phyloP scores from a whole-genome alignment of 805 yeast genomes.

The Metschnikowia reukaufii region DNA sequence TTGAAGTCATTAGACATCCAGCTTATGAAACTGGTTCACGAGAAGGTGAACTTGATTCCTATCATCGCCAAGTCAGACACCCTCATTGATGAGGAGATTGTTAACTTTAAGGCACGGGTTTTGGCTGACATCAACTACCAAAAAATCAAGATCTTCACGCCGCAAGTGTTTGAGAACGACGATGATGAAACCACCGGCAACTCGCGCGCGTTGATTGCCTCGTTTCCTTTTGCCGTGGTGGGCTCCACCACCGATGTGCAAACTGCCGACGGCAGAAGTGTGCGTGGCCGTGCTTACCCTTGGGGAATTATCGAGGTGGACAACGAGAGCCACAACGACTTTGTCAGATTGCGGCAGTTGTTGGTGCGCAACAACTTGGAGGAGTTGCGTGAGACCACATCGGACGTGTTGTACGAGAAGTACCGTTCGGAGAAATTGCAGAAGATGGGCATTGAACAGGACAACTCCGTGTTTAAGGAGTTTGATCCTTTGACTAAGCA shows the following conservation, averaged over 20 bases:
- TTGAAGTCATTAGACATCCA: constrained; percentile 85
- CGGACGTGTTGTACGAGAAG: constrained; percentile 74
- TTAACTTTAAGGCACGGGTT: constrained; percentile 72
- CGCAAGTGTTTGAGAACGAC: constrained; percentile 74
- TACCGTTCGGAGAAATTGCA: constrained; percentile 83
- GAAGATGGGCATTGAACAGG: constrained; percentile 87
- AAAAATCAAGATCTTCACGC: constrained; percentile 70
- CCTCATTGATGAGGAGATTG: constrained; percentile 81
- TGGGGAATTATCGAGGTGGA: constrained; percentile 98
- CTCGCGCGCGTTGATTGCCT: constrained; percentile 63
- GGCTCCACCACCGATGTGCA: constrained; percentile 80
- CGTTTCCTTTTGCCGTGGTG: constrained; percentile 89
- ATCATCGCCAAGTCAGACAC: constrained; percentile 94
- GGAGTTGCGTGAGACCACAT: constrained; percentile 86
- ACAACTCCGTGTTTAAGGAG: constrained; percentile 87
- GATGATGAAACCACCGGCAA: constrained; percentile 78
- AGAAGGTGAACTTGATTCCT: constrained; percentile 91
- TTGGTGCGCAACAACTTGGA: constrained; percentile 88
- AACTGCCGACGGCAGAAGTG: constrained; percentile 69
- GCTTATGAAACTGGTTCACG: constrained; percentile 83
- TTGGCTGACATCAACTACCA: constrained; percentile 73
- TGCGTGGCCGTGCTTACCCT: constrained; percentile 91
- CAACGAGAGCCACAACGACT: constrained; percentile 91
- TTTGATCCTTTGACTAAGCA: constrained; percentile 90
- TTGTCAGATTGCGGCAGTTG: constrained; percentile 82